A percentile compares a stretch with the other conserved stretches of the same genome.
Conservation (phyloP, 805 yeast genomes). For the Wickerhamiella dianesei region DNA sequence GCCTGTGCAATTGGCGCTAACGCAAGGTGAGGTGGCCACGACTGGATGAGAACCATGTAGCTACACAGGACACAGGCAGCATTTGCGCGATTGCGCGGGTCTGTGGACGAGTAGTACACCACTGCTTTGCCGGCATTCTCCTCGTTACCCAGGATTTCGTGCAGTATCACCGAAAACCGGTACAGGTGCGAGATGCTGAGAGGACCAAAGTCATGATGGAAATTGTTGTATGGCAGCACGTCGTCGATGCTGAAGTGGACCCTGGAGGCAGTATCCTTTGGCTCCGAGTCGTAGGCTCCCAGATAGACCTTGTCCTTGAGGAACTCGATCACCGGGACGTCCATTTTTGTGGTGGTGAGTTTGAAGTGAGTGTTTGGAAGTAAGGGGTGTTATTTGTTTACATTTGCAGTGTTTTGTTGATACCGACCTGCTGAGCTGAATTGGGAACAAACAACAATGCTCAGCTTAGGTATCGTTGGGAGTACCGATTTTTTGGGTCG, state of each 20-base stretch:
- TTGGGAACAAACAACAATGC: neutral
- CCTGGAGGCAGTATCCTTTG: conserved; percentile 57
- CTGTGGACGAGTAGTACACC: conserved; percentile 74
- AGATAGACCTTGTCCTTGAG: conserved; percentile 46
- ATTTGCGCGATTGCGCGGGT: conserved; percentile 72
- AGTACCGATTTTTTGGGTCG: too few relatives aligned
- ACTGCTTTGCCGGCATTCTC: conserved; percentile 77
- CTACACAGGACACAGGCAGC: conserved; percentile 91
- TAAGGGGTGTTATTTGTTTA: neutral
- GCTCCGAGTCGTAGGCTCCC: conserved; percentile 74
- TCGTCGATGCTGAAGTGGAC: conserved; percentile 90
- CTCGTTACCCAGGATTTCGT: conserved; percentile 78
- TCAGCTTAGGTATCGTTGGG: neutral
- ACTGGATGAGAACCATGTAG: conserved; percentile 86
- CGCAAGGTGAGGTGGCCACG: conserved; percentile 98
- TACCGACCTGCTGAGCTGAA: neutral
- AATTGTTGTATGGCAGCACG: conserved; percentile 82
- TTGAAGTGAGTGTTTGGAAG: neutral
- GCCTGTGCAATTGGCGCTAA: conserved; percentile 86
- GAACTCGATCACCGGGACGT: conserved; percentile 25
- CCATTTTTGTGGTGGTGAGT: conserved; percentile 1
- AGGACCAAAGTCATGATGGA: conserved; percentile 95
- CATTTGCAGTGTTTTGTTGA: neutral
- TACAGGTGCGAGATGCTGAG: conserved; percentile 84
- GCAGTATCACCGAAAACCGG: conserved; percentile 88